Base-by-base conservation (phyloP, 2,329 filamentous ascomycete species). In the Apiospora saccharicola region DNA sequence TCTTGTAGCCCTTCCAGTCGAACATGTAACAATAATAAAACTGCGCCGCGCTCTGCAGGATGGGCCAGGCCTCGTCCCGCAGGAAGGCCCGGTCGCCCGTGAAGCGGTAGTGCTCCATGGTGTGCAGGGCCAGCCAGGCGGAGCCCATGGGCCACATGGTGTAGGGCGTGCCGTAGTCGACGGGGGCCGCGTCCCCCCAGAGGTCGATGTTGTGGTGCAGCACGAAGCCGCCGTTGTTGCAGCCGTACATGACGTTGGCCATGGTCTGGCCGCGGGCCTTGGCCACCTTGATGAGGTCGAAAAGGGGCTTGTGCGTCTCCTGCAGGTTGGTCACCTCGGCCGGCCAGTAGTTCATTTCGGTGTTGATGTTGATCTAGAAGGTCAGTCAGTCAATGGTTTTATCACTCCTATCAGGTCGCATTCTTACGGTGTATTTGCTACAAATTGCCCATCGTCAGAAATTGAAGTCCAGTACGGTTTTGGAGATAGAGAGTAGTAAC, bases 21-120 rank as follows among this genome's bases (percentile, higher is more conserved):
- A 83, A 78, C 0, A 83, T 74, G 72, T 82, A 84, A 68, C 83
- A 83, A 7, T 82, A 76, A 5, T 83, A 80, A 71, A 86, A 85
- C 10, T 79, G 73, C 2, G 81, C 76, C 37, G 80, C 81, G 2
- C 79, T 80, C 24, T 81, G 75, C 0, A 85, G 78, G 1, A 83
- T 72, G 0, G 82, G 82, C 7, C 68, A 75, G 24, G 71, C 75
- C 6, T 44, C 44, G 19, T 71, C 71, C 43, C 68, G 64, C 14
- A 83, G 76, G 69, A 83, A 81, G 0, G 73, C 47, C 22, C 71
- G 70, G 70, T 84, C 77, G 0, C 77, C 74, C 1, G 77, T 81
- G 71, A 83, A 85, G 6, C 75, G 77, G 70, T 82, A 84, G 68
- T 82, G 79, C 71, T 85, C 82, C 73, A 83, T 82, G 24, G 82